phyloP scores from a whole-genome alignment of 2,329 filamentous ascomycete genomes.

The Epichloe typhina region DNA sequence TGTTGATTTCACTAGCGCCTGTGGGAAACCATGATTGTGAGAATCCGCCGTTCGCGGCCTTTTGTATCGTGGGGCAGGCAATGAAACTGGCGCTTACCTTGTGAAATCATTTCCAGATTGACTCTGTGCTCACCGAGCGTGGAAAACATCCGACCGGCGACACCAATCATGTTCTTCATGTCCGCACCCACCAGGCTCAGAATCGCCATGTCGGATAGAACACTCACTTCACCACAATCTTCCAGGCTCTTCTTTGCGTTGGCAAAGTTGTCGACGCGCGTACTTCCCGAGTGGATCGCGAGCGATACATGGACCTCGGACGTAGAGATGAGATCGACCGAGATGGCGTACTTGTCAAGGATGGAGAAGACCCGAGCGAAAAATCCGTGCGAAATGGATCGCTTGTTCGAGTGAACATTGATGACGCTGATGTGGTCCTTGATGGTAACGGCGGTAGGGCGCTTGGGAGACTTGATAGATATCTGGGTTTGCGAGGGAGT shows the following conservation, averaged over 20 bases:
- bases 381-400: constrained; percentile 90
- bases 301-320: constrained; percentile 96
- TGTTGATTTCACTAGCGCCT: constrained; percentile 98
- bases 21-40: constrained; percentile 1
- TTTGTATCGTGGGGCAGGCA: not conserved
- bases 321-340: constrained; percentile 91
- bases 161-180: constrained; percentile 95
- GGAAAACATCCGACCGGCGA: constrained; percentile 88
- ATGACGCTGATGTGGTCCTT: constrained; percentile 95
- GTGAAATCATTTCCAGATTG: constrained; percentile 99
- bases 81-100: constrained; percentile 46
- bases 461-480: constrained; percentile 45
- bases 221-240: constrained; percentile 78
- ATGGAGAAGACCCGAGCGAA: constrained; percentile 89
- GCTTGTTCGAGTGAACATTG: constrained; percentile 96
- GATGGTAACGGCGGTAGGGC: constrained; percentile 85
- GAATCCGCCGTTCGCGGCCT: not conserved
- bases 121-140: constrained; percentile 86
- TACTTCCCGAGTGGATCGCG: constrained; percentile 75
- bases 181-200: constrained; percentile 87
- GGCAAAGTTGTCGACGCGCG: constrained; percentile 48
- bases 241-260: constrained; percentile 59
- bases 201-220: constrained; percentile 88
- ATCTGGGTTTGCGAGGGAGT: constrained; percentile 24
- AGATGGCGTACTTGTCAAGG: constrained; percentile 73